Evolutionary conservation across 2,329 filamentous ascomycete species (phyloP), one percentile per base, ranked within the genome.

Genomic region (Paraphoma sp.): DNA sequence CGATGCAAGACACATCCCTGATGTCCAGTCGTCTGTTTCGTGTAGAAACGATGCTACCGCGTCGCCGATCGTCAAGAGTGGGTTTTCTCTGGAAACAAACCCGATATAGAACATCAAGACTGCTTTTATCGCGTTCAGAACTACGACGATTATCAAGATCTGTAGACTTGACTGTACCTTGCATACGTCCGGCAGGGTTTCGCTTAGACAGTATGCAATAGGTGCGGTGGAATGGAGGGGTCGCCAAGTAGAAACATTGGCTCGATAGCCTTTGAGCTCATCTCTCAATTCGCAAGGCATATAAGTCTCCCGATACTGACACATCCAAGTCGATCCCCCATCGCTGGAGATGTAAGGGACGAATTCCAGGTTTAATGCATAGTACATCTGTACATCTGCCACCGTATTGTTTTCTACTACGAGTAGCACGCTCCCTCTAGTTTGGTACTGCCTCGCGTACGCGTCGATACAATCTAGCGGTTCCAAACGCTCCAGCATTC

Each of bases 11-110:
- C 23, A 5, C 2, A 23, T 23, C 23, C 23, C 23, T 23, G 23
- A 2, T 23, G 2, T 23, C 23, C 23, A 23, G 23, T 23, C 33
- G 45, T 69, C 69, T 7, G 55, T 41, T 1, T 57, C 11, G 3
- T 60, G 55, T 8, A 70, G 54, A 45, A 65, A 73, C 10, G 57
- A 68, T 7, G 58, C 48, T 11, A 70, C 54, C 1, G 64, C 69
- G 54, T 68, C 71, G 14, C 63, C 68, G 9, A 66, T 23, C 5
- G 23, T 23, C 23, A 5, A 23, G 5, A 23, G 23, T 23, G 3
- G 2, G 5, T 38, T 48, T 23, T 48, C 23, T 18, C 23, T 11
- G 23, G 18, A 16, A 28, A 17, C 28, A 12, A 44, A 40, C 2
- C 40, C 9, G 23, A 45, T 48, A 6, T 11, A 40, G 7, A 46